Evolutionary conservation across 305 asterid species (phyloP).

Genomic region (Fraxinus greggii): DNA sequence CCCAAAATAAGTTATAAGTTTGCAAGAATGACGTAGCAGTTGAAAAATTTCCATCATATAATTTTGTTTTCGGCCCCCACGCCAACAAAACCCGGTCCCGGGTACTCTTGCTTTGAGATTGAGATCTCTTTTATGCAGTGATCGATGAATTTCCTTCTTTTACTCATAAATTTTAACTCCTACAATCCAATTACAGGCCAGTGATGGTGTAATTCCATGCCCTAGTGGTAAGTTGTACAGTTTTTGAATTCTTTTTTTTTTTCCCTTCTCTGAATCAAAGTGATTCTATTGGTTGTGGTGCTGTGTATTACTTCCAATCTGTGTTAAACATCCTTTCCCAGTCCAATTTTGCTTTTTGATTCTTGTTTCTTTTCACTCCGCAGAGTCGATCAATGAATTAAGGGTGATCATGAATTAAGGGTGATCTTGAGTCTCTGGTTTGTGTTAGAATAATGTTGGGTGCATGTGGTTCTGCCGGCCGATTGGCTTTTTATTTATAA

Average conservation of each 20-base stretch:
- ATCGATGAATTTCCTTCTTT: neutral
- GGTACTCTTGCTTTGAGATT: conserved; percentile 3
- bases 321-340: neutral
- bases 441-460: neutral
- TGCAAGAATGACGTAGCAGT: neutral
- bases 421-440: neutral
- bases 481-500: neutral
- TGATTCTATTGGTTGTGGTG: neutral
- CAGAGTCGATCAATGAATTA: neutral
- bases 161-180: neutral
- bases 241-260: neutral
- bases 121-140: neutral
- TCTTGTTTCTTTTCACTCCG: neutral
- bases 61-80: neutral
- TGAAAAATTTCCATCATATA: neutral
- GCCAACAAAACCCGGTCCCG: conserved; percentile 2
- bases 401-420: neutral
- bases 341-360: neutral
- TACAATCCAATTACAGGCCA: neutral
- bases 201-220: neutral
- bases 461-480: neutral
- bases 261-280: neutral
- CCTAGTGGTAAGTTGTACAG: conserved; percentile 3
- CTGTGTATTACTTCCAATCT: neutral
- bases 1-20: neutral